Evolutionary conservation across 169 alveolate genomes (phyloP).

Genomic region (Plasmodium vivax): DNA sequence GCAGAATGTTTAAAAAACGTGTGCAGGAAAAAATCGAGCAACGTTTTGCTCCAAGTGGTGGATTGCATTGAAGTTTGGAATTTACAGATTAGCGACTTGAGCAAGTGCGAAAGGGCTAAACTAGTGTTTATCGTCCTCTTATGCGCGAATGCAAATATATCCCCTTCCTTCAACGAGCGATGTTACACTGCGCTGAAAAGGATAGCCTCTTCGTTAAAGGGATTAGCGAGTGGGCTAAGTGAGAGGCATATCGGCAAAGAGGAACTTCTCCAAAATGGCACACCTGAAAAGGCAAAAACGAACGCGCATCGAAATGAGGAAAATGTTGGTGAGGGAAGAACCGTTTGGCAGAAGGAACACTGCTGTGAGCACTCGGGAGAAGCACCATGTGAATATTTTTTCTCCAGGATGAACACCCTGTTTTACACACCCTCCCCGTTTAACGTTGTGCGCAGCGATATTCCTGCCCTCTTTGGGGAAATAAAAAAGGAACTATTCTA

Average conservation of each 20-base stretch:
- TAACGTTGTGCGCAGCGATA: neutral
- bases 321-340: neutral
- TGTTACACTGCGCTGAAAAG: conserved; percentile 17
- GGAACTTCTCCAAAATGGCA: neutral
- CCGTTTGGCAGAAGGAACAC: neutral
- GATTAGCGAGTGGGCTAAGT: neutral
- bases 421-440: conserved; percentile 8
- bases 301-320: neutral
- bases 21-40: conserved; percentile 7
- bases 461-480: conserved; percentile 27
- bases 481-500: conserved; percentile 54
- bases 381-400: neutral
- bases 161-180: conserved; percentile 17
- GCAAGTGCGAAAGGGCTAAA: conserved; percentile 38
- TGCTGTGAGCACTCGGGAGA: neutral
- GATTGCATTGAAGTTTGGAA: conserved; percentile 55
- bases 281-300: neutral
- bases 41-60: conserved; percentile 21
- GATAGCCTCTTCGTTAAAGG: conserved; percentile 12
- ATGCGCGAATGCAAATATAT: conserved; percentile 21
- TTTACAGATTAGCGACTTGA: conserved; percentile 56
- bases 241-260: neutral
- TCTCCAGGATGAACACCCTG: conserved; percentile 12
- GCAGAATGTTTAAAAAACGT: conserved; percentile 38
- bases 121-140: conserved; percentile 42